A percentile compares a stretch with the other conserved stretches of the same genome.
phyloP scores from a whole-genome alignment of 768 basidiomycete genomes.

The Inosperma sp. region DNA sequence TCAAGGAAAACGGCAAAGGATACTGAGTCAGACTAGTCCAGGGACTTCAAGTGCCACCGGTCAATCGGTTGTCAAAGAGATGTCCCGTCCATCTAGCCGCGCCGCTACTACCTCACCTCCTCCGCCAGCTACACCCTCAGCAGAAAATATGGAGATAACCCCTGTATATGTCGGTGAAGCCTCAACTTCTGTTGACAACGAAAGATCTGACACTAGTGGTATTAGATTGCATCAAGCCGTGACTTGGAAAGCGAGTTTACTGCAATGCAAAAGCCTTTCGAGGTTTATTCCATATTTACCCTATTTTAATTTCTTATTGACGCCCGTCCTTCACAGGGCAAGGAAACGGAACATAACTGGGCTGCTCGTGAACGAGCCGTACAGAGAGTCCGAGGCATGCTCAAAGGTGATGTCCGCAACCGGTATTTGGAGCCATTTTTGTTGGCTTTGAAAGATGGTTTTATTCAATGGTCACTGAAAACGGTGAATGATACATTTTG shows the following conservation, averaged over 20 bases:
- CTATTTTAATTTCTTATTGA: background rate
- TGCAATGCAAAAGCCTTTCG: conserved; percentile 73
- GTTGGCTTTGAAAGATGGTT: conserved; percentile 65
- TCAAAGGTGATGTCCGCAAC: conserved; percentile 76
- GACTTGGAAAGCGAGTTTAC: conserved; percentile 87
- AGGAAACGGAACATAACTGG: conserved; percentile 98
- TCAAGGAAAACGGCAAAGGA: conserved; percentile 48
- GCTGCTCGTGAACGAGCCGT: conserved; percentile 71
- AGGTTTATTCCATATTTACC: conserved; percentile 42
- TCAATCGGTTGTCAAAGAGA: conserved; percentile 45
- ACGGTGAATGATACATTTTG: conserved; percentile 48
- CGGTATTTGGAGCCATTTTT: conserved; percentile 75
- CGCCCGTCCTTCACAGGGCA: conserved; percentile 67
- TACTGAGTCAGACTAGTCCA: conserved; percentile 29
- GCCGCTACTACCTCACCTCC: conserved; percentile 45
- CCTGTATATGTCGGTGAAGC: conserved; percentile 60
- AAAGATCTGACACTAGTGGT: background rate
- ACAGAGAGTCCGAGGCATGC: conserved; percentile 79
- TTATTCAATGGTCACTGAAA: conserved; percentile 80
- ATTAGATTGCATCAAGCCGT: conserved; percentile 75
- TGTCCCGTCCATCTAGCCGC: conserved; percentile 57
- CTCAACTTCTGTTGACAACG: background rate
- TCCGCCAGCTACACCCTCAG: conserved; percentile 33
- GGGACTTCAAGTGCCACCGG: conserved; percentile 45
- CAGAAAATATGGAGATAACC: conserved; percentile 47